Base-by-base conservation (phyloP, 2,329 filamentous ascomycete genomes). In the Penicillium sp. region DNA sequence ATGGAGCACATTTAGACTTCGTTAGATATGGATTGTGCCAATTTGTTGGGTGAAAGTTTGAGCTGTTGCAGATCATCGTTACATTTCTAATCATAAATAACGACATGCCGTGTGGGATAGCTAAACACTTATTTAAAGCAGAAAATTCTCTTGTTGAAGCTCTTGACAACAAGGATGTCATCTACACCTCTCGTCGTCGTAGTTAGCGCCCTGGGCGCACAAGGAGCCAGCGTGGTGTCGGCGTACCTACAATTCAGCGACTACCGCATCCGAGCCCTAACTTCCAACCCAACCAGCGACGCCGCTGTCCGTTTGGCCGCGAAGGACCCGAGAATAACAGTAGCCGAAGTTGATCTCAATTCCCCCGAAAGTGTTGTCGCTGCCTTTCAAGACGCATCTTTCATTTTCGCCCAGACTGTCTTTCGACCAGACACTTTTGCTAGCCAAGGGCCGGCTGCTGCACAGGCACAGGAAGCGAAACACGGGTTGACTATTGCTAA, bases 341-440 rank as follows among this genome's bases (percentile, higher is more conserved):
- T 51, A n/a, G 33, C 26, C 20, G 33, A 33, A 11, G 48, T 51
- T 24, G 48, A 51, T 20, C 48, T 51, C 8, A 21, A 23, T 42
- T 51, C 48, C 2, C 33, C 16, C 16, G 48, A 51, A 7, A 51
- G 48, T 21, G 4, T 51, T 8, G 14, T 18, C 33, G 30, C 48
- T 18, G 48, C 48, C 18, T 51, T 51, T 40, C 48, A 51, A 40
- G 48, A 42, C 16, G 48, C 48, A 40, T n/a, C 5, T 4, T 40
- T 51, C 14, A 51, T 51, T 9, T 51, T 51, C 33, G 48, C 48
- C 30, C 35, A 51, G 11, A 51, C 48, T 16, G 23, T 51, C 9
- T 38, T 51, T 20, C 33, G 14, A 1, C 9, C 14, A 2, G 48
- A 51, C 5, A 26, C 14, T 12, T 26, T 51, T 20, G 2, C 40